Evolutionary conservation across 345 rosid genomes (phyloP).

Genomic region (Eutrema heterophyllum): DNA sequence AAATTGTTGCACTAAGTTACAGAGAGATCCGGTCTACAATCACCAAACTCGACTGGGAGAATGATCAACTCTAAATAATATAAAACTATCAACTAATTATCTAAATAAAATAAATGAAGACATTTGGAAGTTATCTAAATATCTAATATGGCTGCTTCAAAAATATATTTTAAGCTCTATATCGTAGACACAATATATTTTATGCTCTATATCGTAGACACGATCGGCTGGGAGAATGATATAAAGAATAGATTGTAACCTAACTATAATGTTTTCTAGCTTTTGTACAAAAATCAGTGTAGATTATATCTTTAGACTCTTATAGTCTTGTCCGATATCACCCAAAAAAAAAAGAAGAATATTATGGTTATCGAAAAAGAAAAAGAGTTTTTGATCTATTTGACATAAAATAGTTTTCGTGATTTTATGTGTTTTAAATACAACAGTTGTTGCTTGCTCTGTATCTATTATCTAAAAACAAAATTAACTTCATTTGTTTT

Average conservation of each 20-base stretch:
- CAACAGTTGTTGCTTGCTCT: neutral
- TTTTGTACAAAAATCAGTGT: neutral
- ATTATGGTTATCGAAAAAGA: neutral
- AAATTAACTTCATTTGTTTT: neutral
- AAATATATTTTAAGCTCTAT: neutral
- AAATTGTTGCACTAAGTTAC: neutral
- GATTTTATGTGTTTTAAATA: neutral
- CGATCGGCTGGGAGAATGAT: neutral
- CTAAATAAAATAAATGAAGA: too few relatives aligned
- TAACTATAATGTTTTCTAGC: neutral
- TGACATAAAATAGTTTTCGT: neutral
- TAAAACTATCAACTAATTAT: too few relatives aligned
- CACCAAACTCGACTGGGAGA: neutral
- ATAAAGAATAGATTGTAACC: neutral
- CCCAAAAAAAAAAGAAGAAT: neutral
- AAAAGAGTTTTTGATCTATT: neutral
- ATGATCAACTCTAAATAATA: too few relatives aligned
- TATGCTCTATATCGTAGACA: neutral
- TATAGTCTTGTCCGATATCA: too few relatives aligned
- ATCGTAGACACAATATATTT: neutral
- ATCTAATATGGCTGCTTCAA: neutral
- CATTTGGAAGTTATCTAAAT: neutral
- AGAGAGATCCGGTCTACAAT: neutral
- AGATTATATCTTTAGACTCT: neutral
- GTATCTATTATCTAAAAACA: neutral